Evolutionary conservation across 345 rosid species (phyloP).

Genomic region (Euphorbia pulcherrima): DNA sequence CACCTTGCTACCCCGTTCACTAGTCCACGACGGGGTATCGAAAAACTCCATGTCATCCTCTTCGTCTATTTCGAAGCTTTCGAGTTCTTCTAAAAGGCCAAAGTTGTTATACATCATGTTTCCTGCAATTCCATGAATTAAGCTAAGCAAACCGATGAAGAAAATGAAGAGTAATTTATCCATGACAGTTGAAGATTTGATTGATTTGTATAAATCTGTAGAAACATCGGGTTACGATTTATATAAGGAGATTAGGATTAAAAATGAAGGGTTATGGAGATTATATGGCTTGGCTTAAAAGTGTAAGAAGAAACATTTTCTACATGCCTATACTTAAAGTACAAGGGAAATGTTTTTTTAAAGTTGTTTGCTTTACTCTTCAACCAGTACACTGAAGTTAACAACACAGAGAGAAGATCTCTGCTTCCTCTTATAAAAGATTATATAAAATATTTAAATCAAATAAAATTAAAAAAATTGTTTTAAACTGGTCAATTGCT

Average conservation of each 20-base stretch:
- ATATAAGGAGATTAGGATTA: constrained; percentile 50
- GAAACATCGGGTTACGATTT: constrained; percentile 38
- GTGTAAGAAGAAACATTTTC: constrained; percentile 65
- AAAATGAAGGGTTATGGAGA: constrained; percentile 41
- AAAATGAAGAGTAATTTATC: constrained; percentile 43
- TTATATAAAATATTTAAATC: constrained; percentile 12
- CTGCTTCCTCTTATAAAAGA: constrained; percentile 17
- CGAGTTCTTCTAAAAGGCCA: constrained; percentile 51
- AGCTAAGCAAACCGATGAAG: constrained; percentile 46
- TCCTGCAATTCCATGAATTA: constrained; percentile 48
- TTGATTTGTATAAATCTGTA: constrained; percentile 38
- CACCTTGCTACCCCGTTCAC: constrained; percentile 56
- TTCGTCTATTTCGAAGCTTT: constrained; percentile 50
- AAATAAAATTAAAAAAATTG: constrained; percentile 13
- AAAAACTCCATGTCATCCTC: constrained; percentile 39
- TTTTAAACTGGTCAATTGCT: constrained; percentile 28
- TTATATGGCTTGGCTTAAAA: constrained; percentile 87
- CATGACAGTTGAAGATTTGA: constrained; percentile 40
- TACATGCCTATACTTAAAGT: constrained; percentile 71
- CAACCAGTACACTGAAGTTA: constrained; percentile 41
- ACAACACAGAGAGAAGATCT: constrained; percentile 27
- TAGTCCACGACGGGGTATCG: constrained; percentile 45
- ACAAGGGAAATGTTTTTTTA: constrained; percentile 57
- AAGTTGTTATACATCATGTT: constrained; percentile 33
- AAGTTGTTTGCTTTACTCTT: constrained; percentile 85